Conservation (phyloP, 23 red algal species). For the Gracilaria caudata region DNA sequence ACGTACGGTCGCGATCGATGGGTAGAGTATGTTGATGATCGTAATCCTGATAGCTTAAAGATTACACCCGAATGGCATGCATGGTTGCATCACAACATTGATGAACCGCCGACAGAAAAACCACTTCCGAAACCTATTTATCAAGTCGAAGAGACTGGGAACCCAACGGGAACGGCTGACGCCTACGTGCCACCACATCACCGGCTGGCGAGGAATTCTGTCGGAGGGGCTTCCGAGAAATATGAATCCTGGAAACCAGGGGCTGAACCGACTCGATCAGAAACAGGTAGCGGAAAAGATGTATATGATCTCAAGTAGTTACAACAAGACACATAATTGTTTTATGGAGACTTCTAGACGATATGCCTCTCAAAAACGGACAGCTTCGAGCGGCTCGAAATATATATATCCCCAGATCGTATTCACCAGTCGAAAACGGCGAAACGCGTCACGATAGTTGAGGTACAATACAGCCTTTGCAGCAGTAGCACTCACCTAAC, state of each 20-base stretch:
- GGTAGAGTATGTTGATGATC: conserved; percentile 89
- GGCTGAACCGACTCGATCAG: not conserved
- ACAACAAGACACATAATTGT: not conserved
- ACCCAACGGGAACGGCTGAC: conserved; percentile 53
- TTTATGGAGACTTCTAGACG: not conserved
- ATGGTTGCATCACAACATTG: conserved; percentile 62
- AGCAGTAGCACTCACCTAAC: no score
- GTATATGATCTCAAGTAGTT: conserved; percentile 67
- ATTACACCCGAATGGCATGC: conserved; percentile 88
- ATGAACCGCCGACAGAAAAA: conserved; percentile 35
- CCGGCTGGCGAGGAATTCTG: conserved; percentile 20
- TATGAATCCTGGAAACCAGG: conserved; percentile 52
- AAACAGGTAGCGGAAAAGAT: conserved; percentile 3
- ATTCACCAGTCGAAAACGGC: no score
- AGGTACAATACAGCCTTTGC: no score
- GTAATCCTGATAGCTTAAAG: conserved; percentile 74
- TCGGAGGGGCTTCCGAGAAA: conserved; percentile 35
- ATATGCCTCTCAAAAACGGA: not conserved
- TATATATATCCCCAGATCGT: no score
- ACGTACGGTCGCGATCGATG: conserved; percentile 85
- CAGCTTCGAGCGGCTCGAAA: no score
- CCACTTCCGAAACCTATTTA: conserved; percentile 44
- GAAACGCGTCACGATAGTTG: no score
- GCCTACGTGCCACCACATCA: conserved; percentile 62
- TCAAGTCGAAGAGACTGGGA: conserved; percentile 30